These are phyloP conservation scores for Candida labiduridarum DNA, from an alignment of 1,139 yeast species.

Conservation along the genomic window DNA sequence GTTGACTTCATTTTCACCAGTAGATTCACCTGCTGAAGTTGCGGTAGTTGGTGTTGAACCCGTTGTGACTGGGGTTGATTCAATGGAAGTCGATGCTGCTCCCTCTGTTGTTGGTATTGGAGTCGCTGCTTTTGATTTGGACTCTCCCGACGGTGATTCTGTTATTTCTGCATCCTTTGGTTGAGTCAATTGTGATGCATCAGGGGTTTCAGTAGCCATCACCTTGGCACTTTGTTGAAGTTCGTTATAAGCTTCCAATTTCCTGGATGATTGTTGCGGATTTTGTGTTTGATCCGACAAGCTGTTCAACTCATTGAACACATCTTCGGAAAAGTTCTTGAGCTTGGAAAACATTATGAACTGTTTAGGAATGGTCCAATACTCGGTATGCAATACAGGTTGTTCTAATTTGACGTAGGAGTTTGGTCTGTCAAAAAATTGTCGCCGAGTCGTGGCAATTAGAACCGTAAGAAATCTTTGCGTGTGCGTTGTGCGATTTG, in stretches of 20 bases:
- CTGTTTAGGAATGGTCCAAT: neutral
- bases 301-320: conserved; percentile 45
- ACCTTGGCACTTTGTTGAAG: conserved; percentile 36
- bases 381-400: no score
- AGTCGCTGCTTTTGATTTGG: conserved; percentile 7
- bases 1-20: neutral
- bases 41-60: neutral
- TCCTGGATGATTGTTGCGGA: conserved; percentile 15
- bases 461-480: no score
- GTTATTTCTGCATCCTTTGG: conserved; percentile 43
- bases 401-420: no score
- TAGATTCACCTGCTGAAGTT: neutral
- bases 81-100: neutral
- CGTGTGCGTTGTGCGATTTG: no score
- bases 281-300: conserved; percentile 14
- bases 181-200: conserved; percentile 42
- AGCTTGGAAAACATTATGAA: conserved; percentile 33
- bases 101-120: conserved; percentile 3
- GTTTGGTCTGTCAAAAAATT: no score
- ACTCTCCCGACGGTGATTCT: conserved; percentile 5
- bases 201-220: conserved; percentile 47
- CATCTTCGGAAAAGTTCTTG: conserved; percentile 63
- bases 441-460: no score
- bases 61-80: conserved; percentile 40
- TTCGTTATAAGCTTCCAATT: conserved; percentile 28